Base-by-base conservation (phyloP, 352 stramenopile species). In the Globisporangium alternatum region DNA sequence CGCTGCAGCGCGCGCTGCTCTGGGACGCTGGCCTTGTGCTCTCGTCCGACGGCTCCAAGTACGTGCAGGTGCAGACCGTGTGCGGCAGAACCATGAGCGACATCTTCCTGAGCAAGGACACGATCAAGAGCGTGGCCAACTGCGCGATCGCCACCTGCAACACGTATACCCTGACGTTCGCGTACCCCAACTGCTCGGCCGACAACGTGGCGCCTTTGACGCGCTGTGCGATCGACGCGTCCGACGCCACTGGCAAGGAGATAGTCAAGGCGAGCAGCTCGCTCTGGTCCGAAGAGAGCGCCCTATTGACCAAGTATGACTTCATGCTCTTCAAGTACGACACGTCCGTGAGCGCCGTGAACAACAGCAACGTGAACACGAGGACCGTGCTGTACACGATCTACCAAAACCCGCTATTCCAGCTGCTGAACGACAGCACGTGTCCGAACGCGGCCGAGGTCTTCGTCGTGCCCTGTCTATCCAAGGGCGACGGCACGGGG, bases 1-100 rank as follows among this genome's bases (percentile, higher is more conserved):
- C 71, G 17, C 56, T 87, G 6, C 77, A 89, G 63, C 77, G 80
- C 37, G 80, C 80, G 22, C 47, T 89, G 49, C 61, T 89, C 37
- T 89, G 77, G 77, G 80, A 89, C 52, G 53, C 60, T 2, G 80
- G 80, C 0, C 67, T 87, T 3, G 69, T 89, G 13, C 65, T 78
- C 63, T 75, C 76, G 2, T 69, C 56, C 31, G 60, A 65, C 13
- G 72, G 68, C 5, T 54, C 61, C 25, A 49, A 63, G 15, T 65
- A 85, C 7, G 65, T 84, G 8, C 80, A 89, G 48, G 68, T 89
- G 25, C 69, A 78, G 37, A 69, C 77, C n/a, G 70, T 69, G 25
- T 87, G 77, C 51, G 74, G 72, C 35, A 78, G 80, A 33, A 51
- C 71, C 44, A 87, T 87, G 80, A 62, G 41, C 44, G 66, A 74